These are phyloP conservation scores for Fusarium fujikuroi DNA, from an alignment of 2,329 filamentous ascomycete genomes.

Conservation along the genomic window DNA sequence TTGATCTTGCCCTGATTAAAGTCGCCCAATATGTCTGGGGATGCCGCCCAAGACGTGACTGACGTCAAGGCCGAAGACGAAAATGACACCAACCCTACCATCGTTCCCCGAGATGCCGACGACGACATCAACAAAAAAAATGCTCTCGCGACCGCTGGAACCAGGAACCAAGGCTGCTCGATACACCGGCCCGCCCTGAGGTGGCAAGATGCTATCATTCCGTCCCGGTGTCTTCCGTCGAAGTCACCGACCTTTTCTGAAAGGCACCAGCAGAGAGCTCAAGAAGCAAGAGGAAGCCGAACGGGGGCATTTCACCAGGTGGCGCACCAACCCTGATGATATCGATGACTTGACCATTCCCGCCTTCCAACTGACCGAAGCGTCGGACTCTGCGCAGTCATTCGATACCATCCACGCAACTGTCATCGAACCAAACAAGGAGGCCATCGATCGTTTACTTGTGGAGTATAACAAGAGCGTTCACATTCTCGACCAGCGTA, in stretches of 20 bases:
- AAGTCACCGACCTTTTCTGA: background rate
- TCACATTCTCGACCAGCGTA: background rate
- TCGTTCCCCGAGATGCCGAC: accelerated
- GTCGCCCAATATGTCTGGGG: accelerated
- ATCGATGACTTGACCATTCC: background rate
- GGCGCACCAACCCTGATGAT: background rate
- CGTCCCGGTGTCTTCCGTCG: background rate
- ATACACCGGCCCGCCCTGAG: background rate
- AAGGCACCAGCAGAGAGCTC: background rate
- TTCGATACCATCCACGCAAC: background rate
- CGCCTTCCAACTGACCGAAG: background rate
- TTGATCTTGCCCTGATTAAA: background rate
- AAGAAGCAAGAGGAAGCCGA: background rate
- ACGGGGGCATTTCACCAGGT: background rate
- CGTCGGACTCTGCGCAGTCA: background rate
- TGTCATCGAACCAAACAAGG: background rate
- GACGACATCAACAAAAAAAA: background rate
- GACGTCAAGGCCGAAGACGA: background rate
- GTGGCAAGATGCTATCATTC: background rate
- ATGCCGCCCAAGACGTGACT: background rate
- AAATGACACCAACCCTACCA: background rate
- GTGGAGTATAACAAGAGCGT: background rate
- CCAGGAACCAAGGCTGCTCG: background rate
- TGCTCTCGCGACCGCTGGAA: accelerated
- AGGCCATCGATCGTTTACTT: background rate